A percentile compares a stretch with the other conserved stretches of the same genome.
These are phyloP conservation scores for Botrytis elliptica DNA, from an alignment of 2,329 filamentous ascomycete genomes.

Conservation along the genomic window DNA sequence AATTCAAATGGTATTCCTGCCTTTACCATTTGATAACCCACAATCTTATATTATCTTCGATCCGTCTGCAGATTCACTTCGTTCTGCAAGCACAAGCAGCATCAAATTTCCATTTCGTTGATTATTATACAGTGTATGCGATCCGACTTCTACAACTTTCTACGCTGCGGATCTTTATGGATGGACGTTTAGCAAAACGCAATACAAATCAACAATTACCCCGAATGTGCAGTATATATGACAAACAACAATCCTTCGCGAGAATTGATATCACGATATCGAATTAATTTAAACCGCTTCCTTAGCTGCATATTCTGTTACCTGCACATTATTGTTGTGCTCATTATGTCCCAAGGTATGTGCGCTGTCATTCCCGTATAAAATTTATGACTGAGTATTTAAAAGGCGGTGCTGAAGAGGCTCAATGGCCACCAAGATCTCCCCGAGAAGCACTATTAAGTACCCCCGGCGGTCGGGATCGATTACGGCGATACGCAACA, in stretches of 20 bases:
- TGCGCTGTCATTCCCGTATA: slow-evolving; percentile 2
- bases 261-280: not conserved
- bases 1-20: not conserved
- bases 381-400: slow-evolving; percentile 6
- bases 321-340: slow-evolving; percentile 10
- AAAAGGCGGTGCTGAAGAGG: slow-evolving; percentile 20
- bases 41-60: not conserved
- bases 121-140: not conserved
- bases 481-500: slow-evolving; percentile 66
- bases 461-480: slow-evolving; percentile 76
- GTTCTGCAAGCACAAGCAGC: slow-evolving; percentile 7
- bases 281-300: not conserved
- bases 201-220: not conserved
- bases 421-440: slow-evolving; percentile 64
- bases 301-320: slow-evolving; percentile 9
- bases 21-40: not conserved
- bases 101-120: not conserved
- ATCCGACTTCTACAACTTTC: not conserved
- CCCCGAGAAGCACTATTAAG: slow-evolving; percentile 62
- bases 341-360: slow-evolving; percentile 22
- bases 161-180: not conserved
- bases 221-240: not conserved
- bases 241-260: slow-evolving; percentile 10
- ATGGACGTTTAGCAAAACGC: not conserved
- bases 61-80: not conserved